phyloP scores from a whole-genome alignment of 257 asterid genomes.

The Fraxinus americana region DNA sequence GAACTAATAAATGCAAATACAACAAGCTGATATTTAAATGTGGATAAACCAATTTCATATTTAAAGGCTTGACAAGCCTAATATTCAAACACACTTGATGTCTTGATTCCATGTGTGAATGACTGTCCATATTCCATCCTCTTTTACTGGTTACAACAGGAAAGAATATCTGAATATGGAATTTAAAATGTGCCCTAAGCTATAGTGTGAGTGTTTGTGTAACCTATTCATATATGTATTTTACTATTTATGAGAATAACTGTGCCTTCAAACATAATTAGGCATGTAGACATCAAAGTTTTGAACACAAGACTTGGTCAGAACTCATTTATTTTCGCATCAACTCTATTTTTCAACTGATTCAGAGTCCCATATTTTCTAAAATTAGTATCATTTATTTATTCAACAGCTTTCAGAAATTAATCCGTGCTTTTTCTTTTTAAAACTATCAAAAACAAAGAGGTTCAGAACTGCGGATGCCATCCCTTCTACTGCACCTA shows the following conservation, averaged over 20 bases:
- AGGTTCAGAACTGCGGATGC: neutral
- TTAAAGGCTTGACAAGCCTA: neutral
- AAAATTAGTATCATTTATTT: neutral
- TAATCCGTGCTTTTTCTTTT: neutral
- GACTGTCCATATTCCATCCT: neutral
- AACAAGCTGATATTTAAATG: neutral
- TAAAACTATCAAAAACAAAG: neutral
- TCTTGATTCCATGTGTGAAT: neutral
- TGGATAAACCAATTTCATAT: neutral
- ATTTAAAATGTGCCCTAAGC: neutral
- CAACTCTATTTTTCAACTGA: neutral
- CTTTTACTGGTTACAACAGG: neutral
- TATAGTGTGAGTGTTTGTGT: neutral
- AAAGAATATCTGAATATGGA: neutral
- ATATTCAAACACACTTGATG: neutral
- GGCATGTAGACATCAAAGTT: neutral
- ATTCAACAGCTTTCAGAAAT: neutral
- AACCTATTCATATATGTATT: neutral
- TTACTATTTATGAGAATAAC: neutral
- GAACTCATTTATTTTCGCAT: neutral
- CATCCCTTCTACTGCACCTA: neutral
- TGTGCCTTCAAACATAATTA: neutral
- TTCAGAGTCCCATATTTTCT: too few species aligned
- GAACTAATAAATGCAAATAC: neutral
- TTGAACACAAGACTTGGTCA: neutral